Conservation (phyloP, 768 basidiomycete species). For the Leccinellum albellum region DNA sequence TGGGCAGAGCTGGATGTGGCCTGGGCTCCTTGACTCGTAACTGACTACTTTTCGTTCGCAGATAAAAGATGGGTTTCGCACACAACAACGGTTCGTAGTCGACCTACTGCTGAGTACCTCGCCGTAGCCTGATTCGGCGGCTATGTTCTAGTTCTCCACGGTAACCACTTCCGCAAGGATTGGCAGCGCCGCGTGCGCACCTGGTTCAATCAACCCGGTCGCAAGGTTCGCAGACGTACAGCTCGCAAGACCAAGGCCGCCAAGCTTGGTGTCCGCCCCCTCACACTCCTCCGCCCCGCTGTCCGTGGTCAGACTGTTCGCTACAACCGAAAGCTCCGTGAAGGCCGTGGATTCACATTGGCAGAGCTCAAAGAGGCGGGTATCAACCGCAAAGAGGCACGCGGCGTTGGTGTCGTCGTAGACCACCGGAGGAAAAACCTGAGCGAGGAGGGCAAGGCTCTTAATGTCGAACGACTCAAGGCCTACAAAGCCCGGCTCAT, state of each 20-base stretch:
- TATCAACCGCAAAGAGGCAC: constrained; percentile 88
- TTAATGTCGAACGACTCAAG: constrained; percentile 92
- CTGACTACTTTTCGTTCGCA: constrained; percentile 18
- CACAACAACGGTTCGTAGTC: constrained; percentile 32
- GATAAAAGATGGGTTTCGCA: constrained; percentile 36
- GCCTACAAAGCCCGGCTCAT: constrained; percentile 91
- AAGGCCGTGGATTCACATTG: constrained; percentile 94
- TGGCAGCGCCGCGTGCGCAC: constrained; percentile 96
- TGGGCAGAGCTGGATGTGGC: constrained; percentile 17
- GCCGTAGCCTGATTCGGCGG: constrained; percentile 6
- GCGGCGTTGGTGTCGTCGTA: constrained; percentile 89
- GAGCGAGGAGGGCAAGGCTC: constrained; percentile 92
- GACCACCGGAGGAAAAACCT: constrained; percentile 96
- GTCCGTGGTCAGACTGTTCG: constrained; percentile 95
- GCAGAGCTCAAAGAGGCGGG: constrained; percentile 96
- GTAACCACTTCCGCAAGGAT: constrained; percentile 97
- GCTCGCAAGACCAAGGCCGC: constrained; percentile 92
- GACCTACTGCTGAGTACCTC: constrained; percentile 26
- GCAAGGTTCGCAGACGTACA: constrained; percentile 91
- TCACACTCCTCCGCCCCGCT: constrained; percentile 89
- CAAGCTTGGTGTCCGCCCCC: constrained; percentile 86
- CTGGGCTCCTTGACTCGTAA: neutral
- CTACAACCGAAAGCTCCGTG: constrained; percentile 97
- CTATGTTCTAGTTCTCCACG: constrained; percentile 66
- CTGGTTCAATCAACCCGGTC: constrained; percentile 99